phyloP scores from a whole-genome alignment of 495 filamentous ascomycete species.

The Geoglossum glabrum region DNA sequence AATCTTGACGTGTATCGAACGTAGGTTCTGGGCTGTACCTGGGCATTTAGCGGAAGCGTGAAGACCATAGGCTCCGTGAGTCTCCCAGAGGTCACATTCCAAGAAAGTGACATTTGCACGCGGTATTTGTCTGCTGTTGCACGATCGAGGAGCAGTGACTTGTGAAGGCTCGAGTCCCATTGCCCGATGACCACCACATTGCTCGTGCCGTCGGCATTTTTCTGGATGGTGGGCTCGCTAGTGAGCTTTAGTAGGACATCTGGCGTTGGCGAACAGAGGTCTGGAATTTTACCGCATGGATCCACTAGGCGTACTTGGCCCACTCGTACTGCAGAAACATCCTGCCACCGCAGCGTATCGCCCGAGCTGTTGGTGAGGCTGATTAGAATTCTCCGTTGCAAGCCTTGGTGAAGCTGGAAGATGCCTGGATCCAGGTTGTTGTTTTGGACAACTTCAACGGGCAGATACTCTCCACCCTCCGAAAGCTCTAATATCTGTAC shows the following conservation, averaged over 20 bases:
- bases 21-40: constrained; percentile 69
- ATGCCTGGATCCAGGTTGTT: constrained; percentile 64
- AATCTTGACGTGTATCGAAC: constrained; percentile 72
- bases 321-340: constrained; percentile 52
- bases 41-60: constrained; percentile 54
- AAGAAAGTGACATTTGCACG: constrained; percentile 68
- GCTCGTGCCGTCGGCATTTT: constrained; percentile 81
- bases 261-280: constrained; percentile 44
- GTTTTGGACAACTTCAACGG: constrained; percentile 79
- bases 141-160: constrained; percentile 72
- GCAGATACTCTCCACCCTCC: constrained; percentile 75
- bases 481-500: constrained; percentile 78
- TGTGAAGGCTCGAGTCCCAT: constrained; percentile 91
- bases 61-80: constrained; percentile 70
- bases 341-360: constrained; percentile 68
- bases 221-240: constrained; percentile 50
- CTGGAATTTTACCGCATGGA: constrained; percentile 62
- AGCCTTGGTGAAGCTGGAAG: constrained; percentile 86
- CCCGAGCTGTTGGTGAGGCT: constrained; percentile 77
- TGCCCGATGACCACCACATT: constrained; percentile 68
- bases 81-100: constrained; percentile 62
- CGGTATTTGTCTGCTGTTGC: constrained; percentile 78
- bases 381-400: constrained; percentile 76
- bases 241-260: constrained; percentile 62
- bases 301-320: constrained; percentile 69